Percentiles rank a stretch among this genome's conserved stretches.
phyloP scores from a whole-genome alignment of 2,329 filamentous ascomycete species.

The Cercospora zeina region DNA sequence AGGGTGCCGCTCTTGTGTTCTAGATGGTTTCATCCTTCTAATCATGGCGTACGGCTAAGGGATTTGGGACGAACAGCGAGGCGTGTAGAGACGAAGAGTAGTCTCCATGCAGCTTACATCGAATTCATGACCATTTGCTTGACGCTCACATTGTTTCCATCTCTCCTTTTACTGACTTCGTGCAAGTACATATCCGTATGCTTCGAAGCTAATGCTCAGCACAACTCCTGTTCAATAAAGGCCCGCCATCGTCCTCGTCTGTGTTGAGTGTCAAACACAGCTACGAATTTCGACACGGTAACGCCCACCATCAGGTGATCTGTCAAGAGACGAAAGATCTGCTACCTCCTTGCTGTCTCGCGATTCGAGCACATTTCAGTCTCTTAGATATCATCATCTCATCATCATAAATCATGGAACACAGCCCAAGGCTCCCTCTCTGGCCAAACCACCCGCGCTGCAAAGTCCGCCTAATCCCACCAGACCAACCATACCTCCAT shows the following conservation, averaged over 20 bases:
- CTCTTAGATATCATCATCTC: background rate
- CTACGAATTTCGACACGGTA: too few relatives aligned
- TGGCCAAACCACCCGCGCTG: background rate
- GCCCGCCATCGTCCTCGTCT: too few relatives aligned
- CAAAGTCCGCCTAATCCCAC: background rate
- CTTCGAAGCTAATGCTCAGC: background rate
- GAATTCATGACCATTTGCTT: constrained; percentile 19
- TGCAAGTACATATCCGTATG: background rate
- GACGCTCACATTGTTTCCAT: constrained; percentile 1
- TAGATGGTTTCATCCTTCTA: constrained; percentile 56
- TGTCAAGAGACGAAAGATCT: too few relatives aligned
- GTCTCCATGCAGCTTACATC: constrained; percentile 23
- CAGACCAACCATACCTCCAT: background rate
- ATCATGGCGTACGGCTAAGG: constrained; percentile 33
- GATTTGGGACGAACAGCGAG: constrained; percentile 29
- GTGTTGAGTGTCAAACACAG: too few relatives aligned
- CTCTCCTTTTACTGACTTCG: background rate
- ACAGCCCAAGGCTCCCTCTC: background rate
- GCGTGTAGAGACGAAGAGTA: constrained; percentile 28
- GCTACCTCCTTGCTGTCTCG: too few relatives aligned
- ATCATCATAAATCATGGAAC: background rate
- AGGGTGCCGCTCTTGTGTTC: constrained; percentile 99
- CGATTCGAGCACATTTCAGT: too few relatives aligned
- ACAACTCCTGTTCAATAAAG: too few relatives aligned
- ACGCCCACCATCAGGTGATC: too few relatives aligned